These are phyloP conservation scores for Elaeagnus macrophylla DNA, from an alignment of 306 rosid genomes.

Conservation along the genomic window DNA sequence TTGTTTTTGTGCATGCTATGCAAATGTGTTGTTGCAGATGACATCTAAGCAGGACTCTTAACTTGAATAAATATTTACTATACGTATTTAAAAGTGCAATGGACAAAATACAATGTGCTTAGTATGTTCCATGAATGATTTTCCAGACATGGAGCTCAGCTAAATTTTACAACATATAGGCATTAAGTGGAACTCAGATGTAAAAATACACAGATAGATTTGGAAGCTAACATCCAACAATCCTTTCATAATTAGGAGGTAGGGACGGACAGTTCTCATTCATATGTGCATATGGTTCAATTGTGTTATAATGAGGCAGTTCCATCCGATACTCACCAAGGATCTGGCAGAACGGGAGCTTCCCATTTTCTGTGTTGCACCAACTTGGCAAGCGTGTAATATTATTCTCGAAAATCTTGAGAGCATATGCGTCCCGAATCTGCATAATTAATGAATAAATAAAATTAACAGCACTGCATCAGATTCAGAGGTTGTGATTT, in stretches of 20 bases:
- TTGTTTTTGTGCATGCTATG: too few species aligned
- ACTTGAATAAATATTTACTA: too few species aligned
- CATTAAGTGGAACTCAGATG: not conserved
- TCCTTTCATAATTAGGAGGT: constrained; percentile 74
- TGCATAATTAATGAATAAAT: constrained; percentile 10
- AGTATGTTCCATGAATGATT: not conserved
- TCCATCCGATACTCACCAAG: constrained; percentile 92
- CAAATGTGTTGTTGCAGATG: too few species aligned
- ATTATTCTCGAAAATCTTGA: constrained; percentile 71
- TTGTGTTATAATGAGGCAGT: constrained; percentile 74
- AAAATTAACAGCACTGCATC: constrained; percentile 1
- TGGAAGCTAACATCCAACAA: constrained; percentile 36
- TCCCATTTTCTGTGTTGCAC: constrained; percentile 59
- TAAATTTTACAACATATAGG: not conserved
- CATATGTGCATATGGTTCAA: constrained; percentile 80
- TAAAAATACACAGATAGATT: not conserved
- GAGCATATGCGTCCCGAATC: constrained; percentile 95
- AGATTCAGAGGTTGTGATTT: not conserved
- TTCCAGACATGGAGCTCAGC: not conserved
- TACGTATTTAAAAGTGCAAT: too few species aligned
- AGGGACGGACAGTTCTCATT: constrained; percentile 88
- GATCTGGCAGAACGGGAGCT: constrained; percentile 87
- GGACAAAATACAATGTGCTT: not conserved
- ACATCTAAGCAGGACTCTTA: too few species aligned
- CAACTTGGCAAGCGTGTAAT: constrained; percentile 74